Percentiles rank a stretch among this genome's conserved stretches.
Conservation (phyloP, 306 rosid species). For the Sicyos edulis region DNA sequence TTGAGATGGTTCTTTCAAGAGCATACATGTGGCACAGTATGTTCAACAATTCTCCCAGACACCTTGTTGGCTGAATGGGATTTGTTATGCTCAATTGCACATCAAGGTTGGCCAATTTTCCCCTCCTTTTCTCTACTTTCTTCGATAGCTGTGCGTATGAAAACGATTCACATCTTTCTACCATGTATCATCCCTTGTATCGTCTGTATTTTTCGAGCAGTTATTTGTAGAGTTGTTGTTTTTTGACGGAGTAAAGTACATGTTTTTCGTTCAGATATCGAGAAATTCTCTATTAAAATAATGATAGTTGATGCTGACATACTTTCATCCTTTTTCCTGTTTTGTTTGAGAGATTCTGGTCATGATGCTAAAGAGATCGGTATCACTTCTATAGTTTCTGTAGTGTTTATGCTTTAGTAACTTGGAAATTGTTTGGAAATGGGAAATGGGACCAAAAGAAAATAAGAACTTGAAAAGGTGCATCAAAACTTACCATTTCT, state of each 20-base stretch:
- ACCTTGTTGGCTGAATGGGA: slow-evolving; percentile 56
- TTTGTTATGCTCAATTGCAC: slow-evolving; percentile 11
- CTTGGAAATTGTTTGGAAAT: no score
- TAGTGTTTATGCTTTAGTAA: no score
- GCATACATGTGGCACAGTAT: slow-evolving; percentile 99
- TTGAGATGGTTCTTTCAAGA: slow-evolving; percentile 93
- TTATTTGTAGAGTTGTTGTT: slow-evolving; percentile 27
- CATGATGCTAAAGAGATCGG: no score
- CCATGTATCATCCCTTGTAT: slow-evolving; percentile 26
- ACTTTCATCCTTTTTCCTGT: background rate
- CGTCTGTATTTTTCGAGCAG: slow-evolving; percentile 27
- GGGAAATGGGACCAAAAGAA: no score
- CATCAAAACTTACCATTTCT: background rate
- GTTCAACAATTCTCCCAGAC: slow-evolving; percentile 95
- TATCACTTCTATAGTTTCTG: no score
- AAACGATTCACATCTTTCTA: slow-evolving; percentile 19
- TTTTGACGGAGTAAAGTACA: background rate
- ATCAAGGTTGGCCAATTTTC: background rate
- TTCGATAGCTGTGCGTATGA: slow-evolving; percentile 1
- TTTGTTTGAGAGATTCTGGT: background rate
- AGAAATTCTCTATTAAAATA: background rate
- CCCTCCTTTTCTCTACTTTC: background rate
- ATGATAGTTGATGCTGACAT: background rate
- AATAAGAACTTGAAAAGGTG: background rate
- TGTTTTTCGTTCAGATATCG: background rate